phyloP scores from a whole-genome alignment of 1,284 basidiomycete genomes.

The Cryptococcus hybrid region DNA sequence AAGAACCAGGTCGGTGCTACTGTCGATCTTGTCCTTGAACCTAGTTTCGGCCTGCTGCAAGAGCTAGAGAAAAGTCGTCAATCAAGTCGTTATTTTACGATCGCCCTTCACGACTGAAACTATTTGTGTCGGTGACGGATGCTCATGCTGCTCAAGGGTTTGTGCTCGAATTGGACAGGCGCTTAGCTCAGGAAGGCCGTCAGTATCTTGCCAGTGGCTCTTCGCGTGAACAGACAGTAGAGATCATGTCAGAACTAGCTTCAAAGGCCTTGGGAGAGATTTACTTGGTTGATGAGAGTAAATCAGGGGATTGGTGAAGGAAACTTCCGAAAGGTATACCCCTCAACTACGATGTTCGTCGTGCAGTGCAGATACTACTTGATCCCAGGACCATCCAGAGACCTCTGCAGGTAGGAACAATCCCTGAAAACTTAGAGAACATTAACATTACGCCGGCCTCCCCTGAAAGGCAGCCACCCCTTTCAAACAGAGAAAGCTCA shows the following conservation, averaged over 20 bases:
- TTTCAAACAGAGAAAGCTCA: too few relatives aligned
- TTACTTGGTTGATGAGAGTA: constrained; percentile 12
- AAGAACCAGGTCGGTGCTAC: constrained; percentile 5
- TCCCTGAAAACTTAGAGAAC: neutral
- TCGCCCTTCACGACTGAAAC: constrained; percentile 2
- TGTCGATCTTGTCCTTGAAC: constrained; percentile 9
- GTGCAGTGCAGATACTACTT: neutral
- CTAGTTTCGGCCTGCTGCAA: constrained; percentile 2
- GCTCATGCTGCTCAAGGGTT: neutral
- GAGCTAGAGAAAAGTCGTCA: constrained; percentile 1
- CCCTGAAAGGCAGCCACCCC: too few relatives aligned
- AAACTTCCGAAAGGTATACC: constrained; percentile 7
- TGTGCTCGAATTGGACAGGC: neutral
- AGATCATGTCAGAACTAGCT: neutral
- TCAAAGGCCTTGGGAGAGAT: constrained; percentile 1
- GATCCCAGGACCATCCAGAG: neutral
- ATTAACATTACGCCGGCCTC: neutral
- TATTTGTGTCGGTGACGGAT: constrained; percentile 7
- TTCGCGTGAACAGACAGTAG: neutral
- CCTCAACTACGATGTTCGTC: constrained; percentile 2
- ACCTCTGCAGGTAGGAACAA: neutral
- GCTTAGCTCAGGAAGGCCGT: neutral
- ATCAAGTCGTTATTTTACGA: neutral
- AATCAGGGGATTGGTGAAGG: constrained; percentile 1
- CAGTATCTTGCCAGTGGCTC: neutral